Conservation (phyloP, 2,329 filamentous ascomycete genomes). For the Ceratocystis destructans region DNA sequence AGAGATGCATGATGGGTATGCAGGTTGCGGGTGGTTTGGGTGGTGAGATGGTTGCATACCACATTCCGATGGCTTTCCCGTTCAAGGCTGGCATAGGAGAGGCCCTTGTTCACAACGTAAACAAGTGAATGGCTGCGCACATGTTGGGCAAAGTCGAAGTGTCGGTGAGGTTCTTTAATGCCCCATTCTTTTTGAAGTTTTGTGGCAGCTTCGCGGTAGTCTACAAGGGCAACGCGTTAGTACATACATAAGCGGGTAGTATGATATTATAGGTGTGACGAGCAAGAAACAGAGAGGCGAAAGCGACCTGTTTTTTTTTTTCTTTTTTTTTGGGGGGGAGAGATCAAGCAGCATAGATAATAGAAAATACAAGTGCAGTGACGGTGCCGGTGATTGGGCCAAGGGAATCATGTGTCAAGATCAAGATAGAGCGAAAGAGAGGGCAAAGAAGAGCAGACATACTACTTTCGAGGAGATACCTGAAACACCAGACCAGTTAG, state of each 20-base stretch:
- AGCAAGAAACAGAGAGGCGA: not conserved
- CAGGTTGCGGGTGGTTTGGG: not conserved
- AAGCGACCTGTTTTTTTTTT: not conserved
- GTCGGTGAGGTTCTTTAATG: slow-evolving; percentile 45
- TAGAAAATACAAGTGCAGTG: too few relatives aligned
- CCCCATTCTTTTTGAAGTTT: slow-evolving; percentile 58
- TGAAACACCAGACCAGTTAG: slow-evolving; percentile 25
- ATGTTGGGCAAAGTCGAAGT: slow-evolving; percentile 50
- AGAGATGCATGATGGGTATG: not conserved
- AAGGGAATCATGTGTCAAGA: not conserved
- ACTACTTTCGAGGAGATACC: slow-evolving; percentile 50
- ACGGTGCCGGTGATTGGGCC: too few relatives aligned
- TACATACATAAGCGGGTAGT: not conserved
- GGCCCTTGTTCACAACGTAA: slow-evolving; percentile 48
- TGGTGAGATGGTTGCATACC: slow-evolving; percentile 29
- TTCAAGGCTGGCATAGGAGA: slow-evolving; percentile 47
- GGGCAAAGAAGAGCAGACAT: slow-evolving; percentile 28
- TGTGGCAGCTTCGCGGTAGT: slow-evolving; percentile 53
- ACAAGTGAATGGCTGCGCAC: slow-evolving; percentile 52
- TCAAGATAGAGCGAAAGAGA: not conserved
- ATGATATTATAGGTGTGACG: not conserved
- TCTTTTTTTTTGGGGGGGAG: not conserved
- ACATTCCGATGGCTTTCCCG: slow-evolving; percentile 38
- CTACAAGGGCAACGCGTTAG: slow-evolving; percentile 28
- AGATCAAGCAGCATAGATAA: not conserved